phyloP scores from a whole-genome alignment of 2,329 filamentous ascomycete species.

The Dichotomopilus funicola region DNA sequence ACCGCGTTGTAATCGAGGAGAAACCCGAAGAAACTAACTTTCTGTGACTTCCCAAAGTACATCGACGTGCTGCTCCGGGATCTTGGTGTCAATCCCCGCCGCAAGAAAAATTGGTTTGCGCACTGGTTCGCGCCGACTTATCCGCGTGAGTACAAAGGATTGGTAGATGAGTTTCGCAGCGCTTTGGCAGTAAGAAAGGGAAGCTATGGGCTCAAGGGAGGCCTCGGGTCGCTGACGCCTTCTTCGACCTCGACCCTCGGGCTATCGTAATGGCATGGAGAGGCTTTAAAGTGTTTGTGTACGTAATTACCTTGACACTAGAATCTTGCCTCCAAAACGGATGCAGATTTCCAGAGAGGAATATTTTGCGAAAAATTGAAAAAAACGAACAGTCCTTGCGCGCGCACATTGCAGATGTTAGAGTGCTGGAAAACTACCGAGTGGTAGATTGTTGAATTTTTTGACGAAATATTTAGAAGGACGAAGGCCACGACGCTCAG shows the following conservation, averaged over 20 bases:
- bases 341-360: neutral
- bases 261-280: neutral
- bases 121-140: neutral
- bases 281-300: neutral
- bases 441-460: no score
- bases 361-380: neutral
- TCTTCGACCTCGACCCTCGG: neutral
- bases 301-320: neutral
- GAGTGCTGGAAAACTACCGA: no score
- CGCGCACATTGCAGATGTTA: no score
- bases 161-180: neutral
- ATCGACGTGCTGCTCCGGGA: neutral
- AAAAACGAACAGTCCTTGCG: no score
- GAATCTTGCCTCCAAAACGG: neutral
- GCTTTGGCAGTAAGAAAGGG: neutral
- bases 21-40: neutral
- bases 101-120: neutral
- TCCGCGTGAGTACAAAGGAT: neutral
- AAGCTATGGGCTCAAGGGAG: neutral
- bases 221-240: neutral
- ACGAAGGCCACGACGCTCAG: no score
- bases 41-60: neutral
- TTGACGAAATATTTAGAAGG: no score
- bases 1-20: neutral
- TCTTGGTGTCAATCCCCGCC: neutral